Evolutionary conservation across 2,329 filamentous ascomycete species (phyloP), one percentile per base, ranked within the genome.

Genomic region (Nannizzia gypsea): DNA sequence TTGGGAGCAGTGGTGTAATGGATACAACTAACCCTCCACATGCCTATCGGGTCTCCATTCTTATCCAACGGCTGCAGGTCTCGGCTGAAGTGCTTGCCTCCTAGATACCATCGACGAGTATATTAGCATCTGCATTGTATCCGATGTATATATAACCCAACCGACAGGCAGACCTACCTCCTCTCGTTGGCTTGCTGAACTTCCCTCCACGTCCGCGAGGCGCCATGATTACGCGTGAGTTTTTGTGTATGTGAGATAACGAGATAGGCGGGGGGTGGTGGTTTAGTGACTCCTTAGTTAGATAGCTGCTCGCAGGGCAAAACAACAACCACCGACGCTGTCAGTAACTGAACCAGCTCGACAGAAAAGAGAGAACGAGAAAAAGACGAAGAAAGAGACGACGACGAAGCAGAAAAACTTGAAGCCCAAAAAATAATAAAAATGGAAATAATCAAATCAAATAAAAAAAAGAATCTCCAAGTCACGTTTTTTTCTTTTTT

Each of bases 71-170:
- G 91, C 73, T 89, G 86, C 54, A 97, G 84, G 73, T 96, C 86
- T 66, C 90, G 87, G 66, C 91, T 96, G 78, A 95, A 99, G 71
- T 95, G 87, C 77, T 96, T 96, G 70, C 93, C 93, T 64, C 91
- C 91, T 96, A 65, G 46, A 15, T 24, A 5, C 6, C 26, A 26
- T 11, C 22, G 20, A 20, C 31, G 11, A 40, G n/a, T 6, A 9
- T 4, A 13, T 56, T 24, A 56, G 38, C 54, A 42, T 38, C 17
- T 15, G 9, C 40, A 42, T 28, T 11, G 3, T 36, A 9, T 38
- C 3, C 22, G 13, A 8, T 42, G 2, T 42, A 20, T 38, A 24
- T 15, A 13, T 17, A 6, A 8, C n/a, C n/a, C n/a, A 6, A 13
- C n/a, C 59, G 34, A 31, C 28, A 58, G 56, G 20, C 50, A 62